Evolutionary conservation across 768 basidiomycete species (phyloP).

Genomic region (Tylopilus rubrobrunneus): DNA sequence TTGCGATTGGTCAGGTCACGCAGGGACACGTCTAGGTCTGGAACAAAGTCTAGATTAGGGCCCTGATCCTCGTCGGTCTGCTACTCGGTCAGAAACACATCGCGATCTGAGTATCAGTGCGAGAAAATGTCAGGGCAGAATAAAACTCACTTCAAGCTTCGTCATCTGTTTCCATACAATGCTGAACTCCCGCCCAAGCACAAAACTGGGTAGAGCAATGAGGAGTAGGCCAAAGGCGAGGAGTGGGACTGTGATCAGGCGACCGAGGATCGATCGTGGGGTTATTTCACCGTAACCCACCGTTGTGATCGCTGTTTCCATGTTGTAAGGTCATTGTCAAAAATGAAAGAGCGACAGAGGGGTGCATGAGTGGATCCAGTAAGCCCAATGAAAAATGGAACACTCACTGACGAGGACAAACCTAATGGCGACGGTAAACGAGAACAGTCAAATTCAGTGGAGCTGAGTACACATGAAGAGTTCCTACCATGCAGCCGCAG

Average conservation of each 20-base stretch:
- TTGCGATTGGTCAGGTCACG: constrained; percentile 56
- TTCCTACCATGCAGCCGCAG: constrained; percentile 71
- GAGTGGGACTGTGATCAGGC: constrained; percentile 80
- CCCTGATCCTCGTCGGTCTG: constrained; percentile 2
- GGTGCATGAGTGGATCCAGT: neutral
- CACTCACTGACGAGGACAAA: constrained; percentile 77
- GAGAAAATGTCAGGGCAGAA: neutral
- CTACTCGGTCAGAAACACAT: neutral
- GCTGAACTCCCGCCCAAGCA: constrained; percentile 88
- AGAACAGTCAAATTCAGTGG: neutral
- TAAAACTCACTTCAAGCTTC: constrained; percentile 36
- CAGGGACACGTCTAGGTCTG: constrained; percentile 1
- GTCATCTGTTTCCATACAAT: constrained; percentile 86
- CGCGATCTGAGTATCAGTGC: neutral
- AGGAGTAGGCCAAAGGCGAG: constrained; percentile 84
- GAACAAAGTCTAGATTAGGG: neutral
- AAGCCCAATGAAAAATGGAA: neutral
- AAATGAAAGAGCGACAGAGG: too few species aligned
- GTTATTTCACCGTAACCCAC: constrained; percentile 93
- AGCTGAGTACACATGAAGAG: neutral
- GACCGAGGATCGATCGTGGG: constrained; percentile 82
- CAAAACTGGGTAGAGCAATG: constrained; percentile 89
- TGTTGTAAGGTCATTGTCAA: neutral
- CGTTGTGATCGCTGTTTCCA: constrained; percentile 70
- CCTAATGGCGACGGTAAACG: constrained; percentile 27